Evolutionary conservation across 108 stramenopile genomes (phyloP).

Genomic region (Cyclotella sp.): DNA sequence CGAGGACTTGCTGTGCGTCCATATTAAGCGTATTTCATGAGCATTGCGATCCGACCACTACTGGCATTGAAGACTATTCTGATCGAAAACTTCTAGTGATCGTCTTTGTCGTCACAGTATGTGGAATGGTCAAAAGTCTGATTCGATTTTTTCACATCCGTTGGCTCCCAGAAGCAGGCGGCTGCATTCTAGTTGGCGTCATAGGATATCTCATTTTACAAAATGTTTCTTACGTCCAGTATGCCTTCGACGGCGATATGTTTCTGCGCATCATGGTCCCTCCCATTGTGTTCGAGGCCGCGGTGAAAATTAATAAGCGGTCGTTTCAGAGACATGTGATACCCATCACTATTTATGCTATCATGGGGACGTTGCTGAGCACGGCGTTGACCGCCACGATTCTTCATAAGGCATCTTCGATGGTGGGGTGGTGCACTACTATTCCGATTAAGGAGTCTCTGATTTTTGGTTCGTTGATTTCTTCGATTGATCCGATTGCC

Average conservation of each 20-base stretch:
- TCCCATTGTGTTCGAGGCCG: constrained; percentile 92
- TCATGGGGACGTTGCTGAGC: constrained; percentile 81
- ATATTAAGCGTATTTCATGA: constrained; percentile 88
- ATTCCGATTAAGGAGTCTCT: constrained; percentile 79
- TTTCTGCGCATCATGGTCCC: constrained; percentile 90
- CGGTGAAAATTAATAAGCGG: constrained; percentile 83
- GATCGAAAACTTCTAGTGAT: constrained; percentile 78
- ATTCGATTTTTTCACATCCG: constrained; percentile 86
- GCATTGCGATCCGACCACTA: constrained; percentile 80
- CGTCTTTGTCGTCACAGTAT: constrained; percentile 84
- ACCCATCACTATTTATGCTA: constrained; percentile 82
- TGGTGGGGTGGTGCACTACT: constrained; percentile 49
- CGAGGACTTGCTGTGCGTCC: constrained; percentile 85
- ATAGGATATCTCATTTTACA: constrained; percentile 71
- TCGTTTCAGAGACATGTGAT: constrained; percentile 76
- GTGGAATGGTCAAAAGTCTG: constrained; percentile 86
- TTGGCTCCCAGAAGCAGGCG: constrained; percentile 91
- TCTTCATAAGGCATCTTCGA: constrained; percentile 67
- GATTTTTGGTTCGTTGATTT: constrained; percentile 89
- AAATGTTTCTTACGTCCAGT: constrained; percentile 76
- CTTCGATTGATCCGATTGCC: constrained; percentile 91
- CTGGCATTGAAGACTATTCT: constrained; percentile 71
- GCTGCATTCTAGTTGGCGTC: constrained; percentile 87
- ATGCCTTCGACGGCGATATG: constrained; percentile 87
- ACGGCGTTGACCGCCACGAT: constrained; percentile 77